Evolutionary conservation across 2,329 filamentous ascomycete species (phyloP), one percentile per base, ranked within the genome.

Genomic region (Triangularia setosa): DNA sequence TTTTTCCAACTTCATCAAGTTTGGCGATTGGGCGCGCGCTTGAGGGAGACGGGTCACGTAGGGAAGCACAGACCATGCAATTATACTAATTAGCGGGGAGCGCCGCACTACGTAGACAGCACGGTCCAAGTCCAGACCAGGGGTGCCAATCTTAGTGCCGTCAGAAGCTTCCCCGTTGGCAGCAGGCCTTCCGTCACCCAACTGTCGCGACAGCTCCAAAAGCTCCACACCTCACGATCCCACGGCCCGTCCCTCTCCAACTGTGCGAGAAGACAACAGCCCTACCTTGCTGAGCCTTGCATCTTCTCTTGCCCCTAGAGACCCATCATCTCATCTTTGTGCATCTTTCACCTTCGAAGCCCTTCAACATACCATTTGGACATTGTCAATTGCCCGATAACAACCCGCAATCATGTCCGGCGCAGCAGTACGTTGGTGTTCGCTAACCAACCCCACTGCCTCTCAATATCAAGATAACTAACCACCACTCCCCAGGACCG

Each of bases 401-500:
- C 28, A n/a, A 65, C 56, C 63, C 62, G 62, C 64, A 23, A 69
- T 62, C 23, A 79, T 79, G 77, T 79, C 78, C 60, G 77, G 78
- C 64, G 76, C 77, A 67, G 74, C 72, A 71, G 78, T 79, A 74
- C 68, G 76, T 70, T 62, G 23, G 25, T 40, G 27, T 58, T 63
- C 16, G 48, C 52, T 5, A 24, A n/a, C 23, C 63, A 64, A 63
- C 63, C 72, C 67, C 64, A 48, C 56, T 62, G 61, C 28, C 25
- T 4, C 8, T 7, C 11, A 11, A 55, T 4, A 25, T 28, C 52
- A 55, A 25, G 23, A 28, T 48, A 53, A 35, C 65, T 68, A 68
- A 68, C 53, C 14, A 40, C 40, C 35, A 61, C 24, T 48, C 54
- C n/a, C 54, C 63, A 97, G 93, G 92, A 94, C 78, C 88, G 95